phyloP scores from a whole-genome alignment of 495 filamentous ascomycete species.

The Aspergillus nidulans region DNA sequence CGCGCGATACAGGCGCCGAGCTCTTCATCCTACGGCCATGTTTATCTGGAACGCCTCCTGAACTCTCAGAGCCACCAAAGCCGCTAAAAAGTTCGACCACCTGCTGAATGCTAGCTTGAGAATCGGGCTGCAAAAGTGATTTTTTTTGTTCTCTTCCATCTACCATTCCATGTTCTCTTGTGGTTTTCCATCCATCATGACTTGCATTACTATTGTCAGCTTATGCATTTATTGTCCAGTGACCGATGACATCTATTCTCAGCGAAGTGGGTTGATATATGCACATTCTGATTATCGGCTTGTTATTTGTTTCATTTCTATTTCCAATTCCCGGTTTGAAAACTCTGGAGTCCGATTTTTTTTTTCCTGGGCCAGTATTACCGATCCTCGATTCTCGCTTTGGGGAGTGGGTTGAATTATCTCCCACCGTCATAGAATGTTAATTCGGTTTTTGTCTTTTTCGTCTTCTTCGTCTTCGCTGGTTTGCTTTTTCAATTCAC shows the following conservation, averaged over 20 bases:
- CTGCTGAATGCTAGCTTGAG: constrained; percentile 38
- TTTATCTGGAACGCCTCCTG: constrained; percentile 48
- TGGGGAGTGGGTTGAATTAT: constrained; percentile 29
- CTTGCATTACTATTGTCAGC: constrained; percentile 23
- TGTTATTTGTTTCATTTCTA: constrained; percentile 11
- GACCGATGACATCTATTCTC: constrained; percentile 17
- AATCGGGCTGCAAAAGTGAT: constrained; percentile 41
- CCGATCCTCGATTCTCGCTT: constrained; percentile 32
- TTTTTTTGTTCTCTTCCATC: constrained; percentile 18
- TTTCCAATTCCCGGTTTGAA: constrained; percentile 25
- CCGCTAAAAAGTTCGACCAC: constrained; percentile 48
- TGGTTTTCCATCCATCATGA: constrained; percentile 20
- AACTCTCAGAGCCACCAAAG: constrained; percentile 50
- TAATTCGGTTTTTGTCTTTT: constrained; percentile 20
- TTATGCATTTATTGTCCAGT: constrained; percentile 25
- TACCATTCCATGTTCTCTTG: constrained; percentile 15
- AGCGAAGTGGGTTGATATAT: constrained; percentile 20
- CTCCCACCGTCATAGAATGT: constrained; percentile 37
- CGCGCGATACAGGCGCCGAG: constrained; percentile 31
- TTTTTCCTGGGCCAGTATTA: constrained; percentile 37
- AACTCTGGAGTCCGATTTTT: constrained; percentile 41
- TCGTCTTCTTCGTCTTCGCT: neutral
- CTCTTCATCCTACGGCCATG: constrained; percentile 42
- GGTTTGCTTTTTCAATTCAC: neutral
- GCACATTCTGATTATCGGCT: constrained; percentile 19